Evolutionary conservation across 768 basidiomycete species (phyloP), one percentile per base, ranked within the genome.

Genomic region (Pseudohyphozyma bogoriensis): DNA sequence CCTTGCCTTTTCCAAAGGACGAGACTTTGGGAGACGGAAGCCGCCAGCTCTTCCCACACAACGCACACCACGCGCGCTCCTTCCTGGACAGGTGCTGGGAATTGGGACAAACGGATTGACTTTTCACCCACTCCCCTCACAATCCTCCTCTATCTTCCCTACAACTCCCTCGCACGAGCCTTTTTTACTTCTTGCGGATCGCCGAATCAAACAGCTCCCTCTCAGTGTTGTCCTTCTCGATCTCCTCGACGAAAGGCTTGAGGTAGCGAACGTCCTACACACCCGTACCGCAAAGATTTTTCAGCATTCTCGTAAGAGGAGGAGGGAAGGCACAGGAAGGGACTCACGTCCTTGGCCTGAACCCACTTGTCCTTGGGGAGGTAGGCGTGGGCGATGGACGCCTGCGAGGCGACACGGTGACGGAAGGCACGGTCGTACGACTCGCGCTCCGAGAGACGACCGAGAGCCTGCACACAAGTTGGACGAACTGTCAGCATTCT

Each of bases 221-320:
- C 79, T 96, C 93, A 32, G 77, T 73, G 42, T 85, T 79, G 76
- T 96, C 92, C 65, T 78, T 79, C 68, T 77, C 76, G 63, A 93
- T 85, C 45, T 84, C 80, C 61, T 78, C 67, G 42, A 97, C 82
- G 73, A 85, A 81, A 32, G 87, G 85, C 63, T 78, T 80, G 69
- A 97, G 83, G 81, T 95, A 97, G 60, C 90, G 87, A 64, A 80
- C 74, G 73, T 97, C 93, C 93, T 96, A n/a, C n/a, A n/a, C n/a
- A n/a, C n/a, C n/a, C n/a, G 75, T 28, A 44, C 53, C 31, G 7
- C 6, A 10, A 12, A 36, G 33, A 4, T n/a, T 13, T 22, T 40
- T 32, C 15, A 44, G 56, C 20, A 8, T 28, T 16, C 36, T 2
- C 5, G 36, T 4, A 31, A 40, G 28, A 35, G 7, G 39, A 20